Percentiles rank a stretch among this genome's conserved stretches.
These are phyloP conservation scores for Russula compacta DNA, from an alignment of 768 basidiomycete species.

Conservation along the genomic window DNA sequence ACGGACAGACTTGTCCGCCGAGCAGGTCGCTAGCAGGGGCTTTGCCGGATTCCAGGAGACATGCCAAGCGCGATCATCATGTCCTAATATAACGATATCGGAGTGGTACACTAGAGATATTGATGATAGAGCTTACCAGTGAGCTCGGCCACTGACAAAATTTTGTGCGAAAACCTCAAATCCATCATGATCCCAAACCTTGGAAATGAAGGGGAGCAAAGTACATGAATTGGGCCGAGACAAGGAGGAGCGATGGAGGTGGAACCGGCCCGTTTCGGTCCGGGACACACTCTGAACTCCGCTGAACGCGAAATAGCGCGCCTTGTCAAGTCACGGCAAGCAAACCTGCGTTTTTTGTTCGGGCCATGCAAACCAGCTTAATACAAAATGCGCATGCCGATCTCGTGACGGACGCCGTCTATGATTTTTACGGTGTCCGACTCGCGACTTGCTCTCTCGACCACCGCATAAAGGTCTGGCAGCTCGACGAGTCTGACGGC, in stretches of 20 bases:
- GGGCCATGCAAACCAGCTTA: constrained; percentile 72
- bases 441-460: constrained; percentile 78
- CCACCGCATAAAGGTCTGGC: constrained; percentile 86
- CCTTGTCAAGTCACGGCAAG: no score
- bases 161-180: constrained; percentile 10
- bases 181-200: not conserved
- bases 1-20: constrained; percentile 86
- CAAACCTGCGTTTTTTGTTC: not conserved
- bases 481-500: constrained; percentile 60
- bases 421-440: constrained; percentile 82
- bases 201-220: no score
- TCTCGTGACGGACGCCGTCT: constrained; percentile 77
- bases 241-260: not conserved
- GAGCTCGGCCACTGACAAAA: not conserved
- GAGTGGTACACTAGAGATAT: not conserved
- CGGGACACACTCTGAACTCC: not conserved
- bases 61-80: constrained; percentile 81
- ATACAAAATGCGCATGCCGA: constrained; percentile 73
- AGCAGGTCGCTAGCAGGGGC: constrained; percentile 84
- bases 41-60: constrained; percentile 82
- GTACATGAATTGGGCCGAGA: no score
- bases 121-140: not conserved
- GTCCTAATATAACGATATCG: constrained; percentile 34
- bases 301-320: not conserved
- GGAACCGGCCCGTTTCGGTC: not conserved